Conservation (phyloP, 495 filamentous ascomycete genomes). For the Clavariopsis aquatica region DNA sequence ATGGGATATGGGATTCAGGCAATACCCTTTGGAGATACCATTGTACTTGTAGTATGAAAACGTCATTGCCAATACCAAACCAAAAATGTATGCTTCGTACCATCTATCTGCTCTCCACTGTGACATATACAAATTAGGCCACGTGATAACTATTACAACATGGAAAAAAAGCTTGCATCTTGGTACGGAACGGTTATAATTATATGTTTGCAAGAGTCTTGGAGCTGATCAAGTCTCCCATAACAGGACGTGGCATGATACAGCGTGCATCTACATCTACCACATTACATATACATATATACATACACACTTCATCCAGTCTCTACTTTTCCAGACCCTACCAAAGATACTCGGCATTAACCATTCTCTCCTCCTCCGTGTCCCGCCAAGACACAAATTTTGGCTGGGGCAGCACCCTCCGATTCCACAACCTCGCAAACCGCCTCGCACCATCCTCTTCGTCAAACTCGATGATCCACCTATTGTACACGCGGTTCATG, state of each 20-base stretch:
- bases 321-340: conserved; percentile 2
- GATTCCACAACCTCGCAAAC: conserved; percentile 43
- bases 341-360: conserved; percentile 33
- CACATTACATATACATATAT: background rate
- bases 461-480: conserved; percentile 42
- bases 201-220: too few species aligned
- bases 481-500: conserved; percentile 31
- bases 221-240: too few species aligned
- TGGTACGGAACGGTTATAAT: too few species aligned
- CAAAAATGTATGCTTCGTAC: background rate
- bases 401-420: conserved; percentile 26
- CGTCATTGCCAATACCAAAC: background rate
- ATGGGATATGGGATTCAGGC: background rate
- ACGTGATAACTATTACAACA: too few species aligned
- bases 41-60: conserved; percentile 13
- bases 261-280: too few species aligned
- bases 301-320: background rate
- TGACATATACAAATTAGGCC: too few species aligned
- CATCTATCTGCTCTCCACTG: too few species aligned
- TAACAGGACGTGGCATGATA: too few species aligned
- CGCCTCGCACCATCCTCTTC: conserved; percentile 38
- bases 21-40: conserved; percentile 12
- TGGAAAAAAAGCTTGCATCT: background rate
- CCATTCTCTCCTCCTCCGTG: conserved; percentile 27
- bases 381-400: conserved; percentile 23